These are phyloP conservation scores for Gloeopeniophorella convolvens DNA, from an alignment of 768 basidiomycete species.

Conservation along the genomic window DNA sequence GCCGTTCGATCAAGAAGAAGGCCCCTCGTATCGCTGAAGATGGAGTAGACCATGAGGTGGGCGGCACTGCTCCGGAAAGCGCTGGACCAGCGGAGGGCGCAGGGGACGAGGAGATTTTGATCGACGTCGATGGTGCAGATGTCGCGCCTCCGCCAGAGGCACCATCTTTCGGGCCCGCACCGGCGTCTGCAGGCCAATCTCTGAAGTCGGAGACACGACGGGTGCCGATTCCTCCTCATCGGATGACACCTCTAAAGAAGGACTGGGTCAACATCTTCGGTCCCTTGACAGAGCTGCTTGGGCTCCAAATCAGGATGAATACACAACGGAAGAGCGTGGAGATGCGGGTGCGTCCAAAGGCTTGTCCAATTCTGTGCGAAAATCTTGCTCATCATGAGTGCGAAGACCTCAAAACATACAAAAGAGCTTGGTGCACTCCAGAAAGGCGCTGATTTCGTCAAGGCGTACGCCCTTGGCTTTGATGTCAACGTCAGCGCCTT, in stretches of 20 bases:
- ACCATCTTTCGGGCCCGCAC: slow-evolving; percentile 65
- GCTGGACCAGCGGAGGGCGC: slow-evolving; percentile 6
- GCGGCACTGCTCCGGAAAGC: background rate
- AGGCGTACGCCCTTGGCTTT: slow-evolving; percentile 91
- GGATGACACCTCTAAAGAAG: slow-evolving; percentile 95
- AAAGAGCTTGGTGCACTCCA: slow-evolving; percentile 90
- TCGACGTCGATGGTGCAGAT: slow-evolving; percentile 44
- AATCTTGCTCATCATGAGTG: background rate
- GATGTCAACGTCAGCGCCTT: slow-evolving; percentile 73
- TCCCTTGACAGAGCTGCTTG: slow-evolving; percentile 90
- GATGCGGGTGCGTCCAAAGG: slow-evolving; percentile 63
- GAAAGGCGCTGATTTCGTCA: slow-evolving; percentile 95
- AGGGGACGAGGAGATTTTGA: slow-evolving; percentile 59
- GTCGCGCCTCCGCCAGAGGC: slow-evolving; percentile 41
- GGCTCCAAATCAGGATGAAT: slow-evolving; percentile 97
- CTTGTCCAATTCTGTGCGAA: background rate
- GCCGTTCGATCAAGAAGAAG: slow-evolving; percentile 46
- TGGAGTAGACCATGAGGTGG: slow-evolving; percentile 6
- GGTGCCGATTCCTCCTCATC: slow-evolving; percentile 90
- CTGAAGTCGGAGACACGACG: slow-evolving; percentile 83
- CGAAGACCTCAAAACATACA: slow-evolving; percentile 88
- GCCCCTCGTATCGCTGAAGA: slow-evolving; percentile 20
- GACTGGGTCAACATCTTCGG: slow-evolving; percentile 96
- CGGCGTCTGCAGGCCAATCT: slow-evolving; percentile 42
- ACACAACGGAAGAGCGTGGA: slow-evolving; percentile 84